Base-by-base conservation (phyloP, 495 filamentous ascomycete species). In the Neurospora terricola region DNA sequence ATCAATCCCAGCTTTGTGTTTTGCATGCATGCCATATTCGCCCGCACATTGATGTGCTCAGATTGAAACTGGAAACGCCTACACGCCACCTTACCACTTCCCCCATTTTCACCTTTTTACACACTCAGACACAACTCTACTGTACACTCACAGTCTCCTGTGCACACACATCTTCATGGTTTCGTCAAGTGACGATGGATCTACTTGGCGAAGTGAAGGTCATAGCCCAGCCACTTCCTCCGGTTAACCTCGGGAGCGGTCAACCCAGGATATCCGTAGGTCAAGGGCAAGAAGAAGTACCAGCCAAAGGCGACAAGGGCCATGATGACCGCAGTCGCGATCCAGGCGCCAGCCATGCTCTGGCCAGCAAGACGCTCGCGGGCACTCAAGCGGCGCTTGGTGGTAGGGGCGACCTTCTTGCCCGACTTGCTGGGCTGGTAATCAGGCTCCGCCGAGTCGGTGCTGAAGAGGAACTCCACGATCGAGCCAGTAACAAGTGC, bases 201-300 rank as follows among this genome's bases (percentile, higher is more conserved):
- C 83, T 92, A 99, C 88, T 99, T 99, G 43, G 96, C 96, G 84
- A 98, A 99, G 85, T 99, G 96, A 81, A 99, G 87, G 83, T 99
- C 96, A 81, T 99, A 99, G 68, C 91, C 91, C 78, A 98, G 85
- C 96, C 94, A 99, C 84, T 97, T 97, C 81, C 96, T 89, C 69
- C 92, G 89, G 71, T 91, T 80, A 54, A 99, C 94, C 77, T 93
- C 86, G 11, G 90, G 90, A 11, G 94, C 90, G 73, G 84, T 90
- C 81, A 99, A 87, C n/a, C 96, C 96, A 2, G 96, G 96, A 72
- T 91, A 93, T 30, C 96, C 96, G 81, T 98, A 98, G 12, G 96
- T 99, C 80, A 99, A 83, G 27, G 96, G 96, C 70, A 94, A 87
- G 86, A 94, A 99, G 87, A 94, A 98, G 80, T 89, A 89, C 89